Base-by-base conservation (phyloP, 1,284 basidiomycete species). In the Boletus sp. region DNA sequence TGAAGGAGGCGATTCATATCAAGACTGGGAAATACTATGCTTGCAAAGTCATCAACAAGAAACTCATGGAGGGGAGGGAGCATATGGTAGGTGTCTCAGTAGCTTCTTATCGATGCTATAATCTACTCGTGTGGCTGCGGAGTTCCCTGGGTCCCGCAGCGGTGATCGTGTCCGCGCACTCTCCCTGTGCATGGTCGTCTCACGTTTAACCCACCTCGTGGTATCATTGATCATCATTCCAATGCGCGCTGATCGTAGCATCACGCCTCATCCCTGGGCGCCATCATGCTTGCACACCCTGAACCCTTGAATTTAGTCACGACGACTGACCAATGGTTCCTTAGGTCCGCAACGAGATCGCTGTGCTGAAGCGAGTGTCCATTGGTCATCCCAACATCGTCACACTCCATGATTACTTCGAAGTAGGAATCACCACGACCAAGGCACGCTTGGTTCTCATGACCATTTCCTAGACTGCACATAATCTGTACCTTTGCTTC, bases 31-130 rank as follows among this genome's bases (percentile, higher is more conserved):
- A 80, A 56, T 78, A 88, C 69, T 93, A 85, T 74, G 91, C 90
- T n/a, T 93, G 91, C 77, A 94, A 93, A 69, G 90, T 92, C 61
- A 90, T 91, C 70, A 89, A 95, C 81, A 99, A 98, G 78, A 92
- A 94, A 68, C 84, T 99, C 59, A 95, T 99, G 91, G 90, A 91
- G 70, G 91, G 91, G 13, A 75, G 90, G 54, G 90, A 92, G 71
- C 82, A 91, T 66, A 91, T 92, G 90, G 91, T 89, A 37, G 44
- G 53, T 33, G 34, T 8, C 26, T 50, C 27, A 36, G 33, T 26
- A 25, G 17, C 30, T 20, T 49, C 17, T 48, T 29, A 48, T 51
- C 43, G 41, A 41, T 49, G 26, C 45, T 48, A 41, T 48, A 38
- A 49, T 64, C 49, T 41, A 22, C 36, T 33, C 27, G 29, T 30